A percentile compares a stretch with the other conserved stretches of the same genome.
Conservation (phyloP, 129 eudicot genomes). For the Smallanthus sonchifolius region DNA sequence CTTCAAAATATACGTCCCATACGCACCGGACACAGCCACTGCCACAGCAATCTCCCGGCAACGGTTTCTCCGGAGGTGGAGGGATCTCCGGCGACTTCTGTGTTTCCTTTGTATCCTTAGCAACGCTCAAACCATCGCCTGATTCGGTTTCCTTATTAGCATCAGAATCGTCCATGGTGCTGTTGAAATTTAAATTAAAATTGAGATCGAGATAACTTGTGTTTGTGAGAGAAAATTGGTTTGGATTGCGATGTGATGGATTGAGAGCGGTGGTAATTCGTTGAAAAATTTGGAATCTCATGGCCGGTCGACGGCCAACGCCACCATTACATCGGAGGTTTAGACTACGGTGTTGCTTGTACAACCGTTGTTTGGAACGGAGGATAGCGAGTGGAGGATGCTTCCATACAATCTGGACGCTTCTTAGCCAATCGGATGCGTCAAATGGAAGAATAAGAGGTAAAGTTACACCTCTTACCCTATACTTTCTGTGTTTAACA, state of each 20-base stretch:
- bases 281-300: constrained; percentile 24
- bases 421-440: constrained; percentile 6
- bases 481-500: neutral
- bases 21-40: constrained; percentile 93
- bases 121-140: constrained; percentile 6
- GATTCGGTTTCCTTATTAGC: constrained; percentile 15
- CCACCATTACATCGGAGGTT: constrained; percentile 22
- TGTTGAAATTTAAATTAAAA: neutral
- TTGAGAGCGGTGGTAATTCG: constrained; percentile 25
- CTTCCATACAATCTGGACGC: neutral
- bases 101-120: constrained; percentile 29
- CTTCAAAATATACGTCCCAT: constrained; percentile 80
- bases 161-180: constrained; percentile 30
- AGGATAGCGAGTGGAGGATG: neutral
- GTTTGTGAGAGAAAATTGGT: constrained; percentile 10
- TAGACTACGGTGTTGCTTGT: neutral
- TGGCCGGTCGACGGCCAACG: constrained; percentile 24
- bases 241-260: constrained; percentile 18
- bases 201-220: constrained; percentile 8
- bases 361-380: constrained; percentile 19
- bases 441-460: constrained; percentile 8
- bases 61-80: constrained; percentile 87
- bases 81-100: constrained; percentile 39
- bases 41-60: constrained; percentile 90
- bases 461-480: neutral